These are phyloP conservation scores for Solanum paucissectum DNA, from an alignment of 257 asterid genomes.

Conservation along the genomic window DNA sequence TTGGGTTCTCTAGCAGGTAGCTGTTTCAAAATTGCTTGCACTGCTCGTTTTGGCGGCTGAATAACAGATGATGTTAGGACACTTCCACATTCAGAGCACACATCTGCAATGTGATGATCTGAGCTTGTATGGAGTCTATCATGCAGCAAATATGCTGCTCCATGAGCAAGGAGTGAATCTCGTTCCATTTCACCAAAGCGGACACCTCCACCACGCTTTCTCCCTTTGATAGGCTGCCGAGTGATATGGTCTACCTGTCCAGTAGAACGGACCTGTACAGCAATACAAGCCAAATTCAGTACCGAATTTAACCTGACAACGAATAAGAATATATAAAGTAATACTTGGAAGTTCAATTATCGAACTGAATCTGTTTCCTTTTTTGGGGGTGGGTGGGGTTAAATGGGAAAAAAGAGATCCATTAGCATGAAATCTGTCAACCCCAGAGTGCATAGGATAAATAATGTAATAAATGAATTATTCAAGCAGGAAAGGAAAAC, in stretches of 20 bases:
- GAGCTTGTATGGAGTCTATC: conserved; percentile 94
- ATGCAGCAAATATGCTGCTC: conserved; percentile 85
- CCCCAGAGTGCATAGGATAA: background rate
- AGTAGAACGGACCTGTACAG: conserved; percentile 81
- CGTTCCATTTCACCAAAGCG: conserved; percentile 99
- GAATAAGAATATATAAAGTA: background rate
- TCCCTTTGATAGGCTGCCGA: conserved; percentile 88
- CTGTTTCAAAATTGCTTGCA: conserved; percentile 37
- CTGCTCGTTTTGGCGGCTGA: conserved; percentile 34
- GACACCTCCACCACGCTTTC: conserved; percentile 95
- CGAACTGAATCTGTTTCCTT: background rate
- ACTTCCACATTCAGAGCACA: conserved; percentile 87
- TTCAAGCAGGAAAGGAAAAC: background rate
- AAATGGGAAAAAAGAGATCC: background rate
- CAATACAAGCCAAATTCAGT: background rate
- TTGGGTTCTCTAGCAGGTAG: conserved; percentile 51
- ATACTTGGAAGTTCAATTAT: background rate
- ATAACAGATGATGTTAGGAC: conserved; percentile 55
- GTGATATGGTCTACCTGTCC: conserved; percentile 79
- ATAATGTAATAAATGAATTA: background rate
- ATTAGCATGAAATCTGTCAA: background rate
- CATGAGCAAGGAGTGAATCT: conserved; percentile 92
- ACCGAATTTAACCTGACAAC: background rate
- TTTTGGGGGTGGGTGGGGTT: background rate
- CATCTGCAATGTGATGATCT: conserved; percentile 83